Base-by-base conservation (phyloP, 352 stramenopile species). In the Labyrinthula sp. region DNA sequence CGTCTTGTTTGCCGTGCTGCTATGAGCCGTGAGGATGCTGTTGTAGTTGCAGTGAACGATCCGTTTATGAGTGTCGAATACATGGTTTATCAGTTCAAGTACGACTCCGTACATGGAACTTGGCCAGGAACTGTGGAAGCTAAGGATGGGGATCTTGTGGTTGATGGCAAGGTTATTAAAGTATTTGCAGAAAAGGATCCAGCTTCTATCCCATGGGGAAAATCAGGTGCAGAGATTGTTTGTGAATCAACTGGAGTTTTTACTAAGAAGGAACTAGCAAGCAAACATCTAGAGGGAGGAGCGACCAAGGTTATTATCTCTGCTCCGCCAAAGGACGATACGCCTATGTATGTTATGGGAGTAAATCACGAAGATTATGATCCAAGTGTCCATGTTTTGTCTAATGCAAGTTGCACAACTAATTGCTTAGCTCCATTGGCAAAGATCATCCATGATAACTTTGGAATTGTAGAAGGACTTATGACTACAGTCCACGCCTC, bases 401-500 rank as follows among this genome's bases (percentile, higher is more conserved):
- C 71, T 48, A 79, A 78, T 64, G 69, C 69, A 10, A 70, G 58
- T 45, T 77, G 69, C 60, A 77, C 68, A 27, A 77, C 68, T 46
- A 77, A 87, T 75, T 95, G 87, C 63, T 70, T 97, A 54, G 87
- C 86, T 40, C 89, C 89, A 20, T 65, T 95, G 38, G 86, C 88
- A 41, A 97, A 97, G 77, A 80, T 95, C 41, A 75, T 97, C 59
- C 77, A 97, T 69, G 84, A 97, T 66, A 81, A 89, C 49, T 97
- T 95, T 58, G 89, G 87, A 60, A 86, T 97, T 57, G 82, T 89
- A 62, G 84, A 95, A 57, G 89, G 77, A 60, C 68, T 96, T 23
- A 96, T 97, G 87, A 96, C 86, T 59, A 97, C 88, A 8, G 84
- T 97, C 46, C 88, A 97, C 67, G 80, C 87, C 48, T 82, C 95